Evolutionary conservation across 352 stramenopile species (phyloP).

Genomic region (Halophytophthora polymorphica): DNA sequence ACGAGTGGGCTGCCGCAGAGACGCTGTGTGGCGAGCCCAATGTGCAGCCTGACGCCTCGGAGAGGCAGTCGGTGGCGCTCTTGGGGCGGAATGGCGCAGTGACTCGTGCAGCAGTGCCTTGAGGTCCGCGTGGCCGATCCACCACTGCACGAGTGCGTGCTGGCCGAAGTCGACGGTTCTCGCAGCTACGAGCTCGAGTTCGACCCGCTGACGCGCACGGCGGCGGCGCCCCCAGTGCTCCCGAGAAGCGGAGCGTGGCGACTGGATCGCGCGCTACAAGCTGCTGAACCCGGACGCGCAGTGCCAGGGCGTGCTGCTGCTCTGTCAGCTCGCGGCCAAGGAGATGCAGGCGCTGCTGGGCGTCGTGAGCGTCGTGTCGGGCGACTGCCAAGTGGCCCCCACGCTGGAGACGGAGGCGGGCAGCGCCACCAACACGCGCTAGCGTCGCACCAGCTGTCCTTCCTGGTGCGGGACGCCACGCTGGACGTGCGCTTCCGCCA

Average conservation of each 20-base stretch:
- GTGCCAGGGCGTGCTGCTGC: slow-evolving; percentile 33
- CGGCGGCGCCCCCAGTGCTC: slow-evolving; percentile 17
- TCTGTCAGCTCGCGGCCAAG: slow-evolving; percentile 48
- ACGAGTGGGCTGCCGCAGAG: slow-evolving; percentile 29
- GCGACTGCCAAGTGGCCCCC: slow-evolving; percentile 24
- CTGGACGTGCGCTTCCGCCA: slow-evolving; percentile 53
- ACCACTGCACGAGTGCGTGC: slow-evolving; percentile 29
- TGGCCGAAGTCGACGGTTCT: slow-evolving; percentile 38
- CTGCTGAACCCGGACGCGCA: slow-evolving; percentile 16
- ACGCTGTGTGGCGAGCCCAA: slow-evolving; percentile 5
- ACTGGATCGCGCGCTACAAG: slow-evolving; percentile 30
- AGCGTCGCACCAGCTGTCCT: slow-evolving; percentile 21
- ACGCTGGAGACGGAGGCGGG: slow-evolving; percentile 7
- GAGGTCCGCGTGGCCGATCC: slow-evolving; percentile 41
- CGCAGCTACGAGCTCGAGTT: slow-evolving; percentile 40
- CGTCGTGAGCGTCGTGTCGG: slow-evolving; percentile 28
- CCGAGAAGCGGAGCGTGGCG: slow-evolving; percentile 25
- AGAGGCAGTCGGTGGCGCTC: slow-evolving; percentile 11
- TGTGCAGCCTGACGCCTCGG: neutral
- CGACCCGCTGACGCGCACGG: slow-evolving; percentile 21
- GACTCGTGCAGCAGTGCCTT: slow-evolving; percentile 56
- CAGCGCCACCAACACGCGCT: slow-evolving; percentile 19
- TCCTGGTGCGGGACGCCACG: slow-evolving; percentile 41
- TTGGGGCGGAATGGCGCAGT: slow-evolving; percentile 21
- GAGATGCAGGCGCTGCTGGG: slow-evolving; percentile 37